Evolutionary conservation across 2,329 filamentous ascomycete species (phyloP).

Genomic region (Leptoxyphium fumago): DNA sequence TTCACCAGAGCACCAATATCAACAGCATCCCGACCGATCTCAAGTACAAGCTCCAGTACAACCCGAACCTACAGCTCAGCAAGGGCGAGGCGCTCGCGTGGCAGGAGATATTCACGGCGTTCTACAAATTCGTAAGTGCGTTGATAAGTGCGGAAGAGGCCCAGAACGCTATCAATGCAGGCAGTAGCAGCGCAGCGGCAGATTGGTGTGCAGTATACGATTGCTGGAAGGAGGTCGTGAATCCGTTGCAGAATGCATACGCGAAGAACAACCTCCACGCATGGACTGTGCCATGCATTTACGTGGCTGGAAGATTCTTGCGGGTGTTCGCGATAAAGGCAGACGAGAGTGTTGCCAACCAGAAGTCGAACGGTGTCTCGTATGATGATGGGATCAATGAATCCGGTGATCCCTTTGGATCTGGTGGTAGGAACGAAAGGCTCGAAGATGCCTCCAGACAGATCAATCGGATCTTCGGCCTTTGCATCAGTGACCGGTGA

Average conservation of each 20-base stretch:
- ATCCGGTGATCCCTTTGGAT: conserved; percentile 74
- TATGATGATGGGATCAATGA: conserved; percentile 38
- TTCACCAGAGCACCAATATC: conserved; percentile 57
- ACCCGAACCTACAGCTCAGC: conserved; percentile 26
- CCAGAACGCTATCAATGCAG: conserved; percentile 19
- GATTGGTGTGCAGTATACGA: conserved; percentile 77
- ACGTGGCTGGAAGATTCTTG: conserved; percentile 73
- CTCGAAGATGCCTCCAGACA: conserved; percentile 82
- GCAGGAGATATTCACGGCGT: conserved; percentile 69
- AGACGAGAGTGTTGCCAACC: conserved; percentile 51
- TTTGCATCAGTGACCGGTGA: conserved; percentile 82
- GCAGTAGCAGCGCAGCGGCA: conserved; percentile 26
- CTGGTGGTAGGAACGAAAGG: conserved; percentile 64
- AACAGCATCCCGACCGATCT: conserved; percentile 54
- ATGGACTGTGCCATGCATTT: conserved; percentile 87
- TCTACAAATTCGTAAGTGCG: conserved; percentile 70
- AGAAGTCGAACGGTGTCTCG: conserved; percentile 23
- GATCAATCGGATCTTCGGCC: conserved; percentile 79
- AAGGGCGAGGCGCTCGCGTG: conserved; percentile 59
- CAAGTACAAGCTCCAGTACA: conserved; percentile 53
- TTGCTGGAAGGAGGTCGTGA: conserved; percentile 73
- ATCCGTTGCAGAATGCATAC: conserved; percentile 66
- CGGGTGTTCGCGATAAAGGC: conserved; percentile 81
- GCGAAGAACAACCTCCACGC: conserved; percentile 60
- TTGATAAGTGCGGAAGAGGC: conserved; percentile 52